phyloP scores from a whole-genome alignment of 805 yeast species.

The Kodamaea laetipori region DNA sequence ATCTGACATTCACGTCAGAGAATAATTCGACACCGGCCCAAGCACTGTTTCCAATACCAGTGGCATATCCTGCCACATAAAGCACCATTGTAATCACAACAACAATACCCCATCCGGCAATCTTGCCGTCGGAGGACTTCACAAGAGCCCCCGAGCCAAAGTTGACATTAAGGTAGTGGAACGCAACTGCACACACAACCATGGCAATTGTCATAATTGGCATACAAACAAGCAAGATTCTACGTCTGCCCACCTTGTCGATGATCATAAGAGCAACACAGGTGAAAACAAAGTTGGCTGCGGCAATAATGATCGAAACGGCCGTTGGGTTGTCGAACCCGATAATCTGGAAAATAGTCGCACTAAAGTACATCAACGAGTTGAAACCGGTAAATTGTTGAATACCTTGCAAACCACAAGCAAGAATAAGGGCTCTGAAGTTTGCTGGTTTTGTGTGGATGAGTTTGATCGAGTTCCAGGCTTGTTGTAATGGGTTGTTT shows the following conservation, averaged over 20 bases:
- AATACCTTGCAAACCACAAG: slow-evolving; percentile 92
- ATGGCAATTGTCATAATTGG: slow-evolving; percentile 83
- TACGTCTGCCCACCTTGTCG: slow-evolving; percentile 86
- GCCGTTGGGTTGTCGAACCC: slow-evolving; percentile 93
- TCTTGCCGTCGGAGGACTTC: slow-evolving; percentile 42
- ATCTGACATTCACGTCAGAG: slow-evolving; percentile 86
- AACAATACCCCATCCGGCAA: slow-evolving; percentile 84
- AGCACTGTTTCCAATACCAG: slow-evolving; percentile 96
- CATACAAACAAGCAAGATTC: slow-evolving; percentile 72
- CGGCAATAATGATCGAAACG: slow-evolving; percentile 90
- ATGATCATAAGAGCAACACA: slow-evolving; percentile 82
- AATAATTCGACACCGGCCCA: slow-evolving; percentile 98
- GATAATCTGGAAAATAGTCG: slow-evolving; percentile 87
- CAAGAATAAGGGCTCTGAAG: slow-evolving; percentile 83
- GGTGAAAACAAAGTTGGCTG: slow-evolving; percentile 90
- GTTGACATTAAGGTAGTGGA: slow-evolving; percentile 75
- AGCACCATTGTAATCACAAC: slow-evolving; percentile 83
- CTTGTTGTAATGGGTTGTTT: slow-evolving; percentile 43
- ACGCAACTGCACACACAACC: slow-evolving; percentile 82
- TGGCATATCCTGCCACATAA: slow-evolving; percentile 87
- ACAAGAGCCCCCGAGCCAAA: slow-evolving; percentile 50
- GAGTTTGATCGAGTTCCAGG: slow-evolving; percentile 61
- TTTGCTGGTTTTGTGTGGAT: slow-evolving; percentile 74
- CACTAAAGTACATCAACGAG: slow-evolving; percentile 91
- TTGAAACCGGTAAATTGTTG: slow-evolving; percentile 98